Evolutionary conservation across 139 green algal species (phyloP), one percentile per base, ranked within the genome.

Genomic region (Chlorella sorokiniana): DNA sequence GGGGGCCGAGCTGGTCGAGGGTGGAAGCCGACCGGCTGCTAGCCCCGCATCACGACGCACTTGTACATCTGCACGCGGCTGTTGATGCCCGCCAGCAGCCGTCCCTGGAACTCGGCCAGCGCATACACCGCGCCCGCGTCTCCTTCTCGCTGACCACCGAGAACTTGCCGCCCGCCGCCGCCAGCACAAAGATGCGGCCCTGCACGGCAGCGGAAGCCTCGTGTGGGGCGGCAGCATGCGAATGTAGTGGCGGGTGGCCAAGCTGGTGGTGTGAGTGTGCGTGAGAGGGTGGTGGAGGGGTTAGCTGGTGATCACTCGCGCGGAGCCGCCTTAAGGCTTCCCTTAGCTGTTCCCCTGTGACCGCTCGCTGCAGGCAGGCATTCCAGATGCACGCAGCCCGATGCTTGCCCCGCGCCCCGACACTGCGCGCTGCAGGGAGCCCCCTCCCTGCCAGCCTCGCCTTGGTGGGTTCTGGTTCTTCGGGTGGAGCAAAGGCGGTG

Each of bases 11-110:
- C n/a, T n/a, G n/a, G n/a, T n/a, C n/a, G n/a, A n/a, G n/a, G n/a
- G n/a, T n/a, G n/a, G n/a, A n/a, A n/a, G n/a, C n/a, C n/a, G n/a
- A n/a, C n/a, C n/a, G n/a, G n/a, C n/a, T n/a, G n/a, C n/a, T n/a
- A n/a, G n/a, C n/a, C n/a, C n/a, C n/a, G n/a, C n/a, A n/a, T n/a
- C n/a, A n/a, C n/a, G n/a, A n/a, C n/a, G n/a, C n/a, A n/a, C 81
- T 85, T 91, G 88, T 92, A 95, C 69, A 99, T 56, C 82, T 97
- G 87, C n/a, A 99, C 89, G 84, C 95, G 91, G 87, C 85, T 93
- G 87, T 99, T 99, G 82, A 98, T 95, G 9, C 90, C 91, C 38
- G 90, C 91, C 51, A 99, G 85, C 76, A 99, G 84, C 38, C 89
- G 92, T n/a, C 92, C 93, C 76, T 93, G 86, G 78, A 97, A 96